A percentile compares a stretch with the other conserved stretches of the same genome.
phyloP scores from a whole-genome alignment of 805 yeast species.

The Saccharomycopsis sp. region DNA sequence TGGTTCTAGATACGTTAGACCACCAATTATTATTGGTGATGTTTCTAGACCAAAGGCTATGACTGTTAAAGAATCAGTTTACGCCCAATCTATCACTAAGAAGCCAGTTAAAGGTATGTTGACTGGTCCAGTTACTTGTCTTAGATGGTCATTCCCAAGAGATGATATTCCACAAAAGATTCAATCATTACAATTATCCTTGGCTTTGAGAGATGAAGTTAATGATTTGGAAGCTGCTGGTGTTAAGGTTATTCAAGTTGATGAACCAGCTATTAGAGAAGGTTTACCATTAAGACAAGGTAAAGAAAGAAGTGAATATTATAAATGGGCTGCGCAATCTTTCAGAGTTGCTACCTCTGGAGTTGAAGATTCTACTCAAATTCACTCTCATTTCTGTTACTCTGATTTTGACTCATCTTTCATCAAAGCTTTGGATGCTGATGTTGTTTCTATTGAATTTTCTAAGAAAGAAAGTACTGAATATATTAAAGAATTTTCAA shows the following conservation, averaged over 20 bases:
- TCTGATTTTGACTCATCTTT: constrained; percentile 99
- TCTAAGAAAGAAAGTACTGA: constrained; percentile 99
- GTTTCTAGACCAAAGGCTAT: constrained; percentile 94
- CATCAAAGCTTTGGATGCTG: constrained; percentile 99
- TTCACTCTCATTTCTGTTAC: constrained; percentile 99
- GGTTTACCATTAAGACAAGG: constrained; percentile 99
- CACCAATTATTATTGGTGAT: constrained; percentile 98
- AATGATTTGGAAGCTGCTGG: constrained; percentile 98
- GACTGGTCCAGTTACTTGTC: constrained; percentile 98
- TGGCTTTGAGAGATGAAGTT: constrained; percentile 98
- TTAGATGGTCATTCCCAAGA: constrained; percentile 99
- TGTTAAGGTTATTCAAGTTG: constrained; percentile 96
- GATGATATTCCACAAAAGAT: constrained; percentile 88
- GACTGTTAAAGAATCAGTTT: constrained; percentile 98
- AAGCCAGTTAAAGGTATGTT: constrained; percentile 99
- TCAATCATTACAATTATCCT: constrained; percentile 94
- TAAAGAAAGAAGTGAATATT: constrained; percentile 91
- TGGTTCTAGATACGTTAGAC: constrained; percentile 99
- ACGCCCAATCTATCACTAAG: constrained; percentile 93
- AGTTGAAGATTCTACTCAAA: constrained; percentile 90
- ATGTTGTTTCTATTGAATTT: constrained; percentile 98
- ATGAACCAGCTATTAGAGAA: constrained; percentile 99
- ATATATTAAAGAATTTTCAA: constrained; percentile 94
- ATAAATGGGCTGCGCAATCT: constrained; percentile 98
- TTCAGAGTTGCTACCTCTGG: constrained; percentile 99